Conservation (phyloP, 345 rosid species). For the Isatis tinctoria region DNA sequence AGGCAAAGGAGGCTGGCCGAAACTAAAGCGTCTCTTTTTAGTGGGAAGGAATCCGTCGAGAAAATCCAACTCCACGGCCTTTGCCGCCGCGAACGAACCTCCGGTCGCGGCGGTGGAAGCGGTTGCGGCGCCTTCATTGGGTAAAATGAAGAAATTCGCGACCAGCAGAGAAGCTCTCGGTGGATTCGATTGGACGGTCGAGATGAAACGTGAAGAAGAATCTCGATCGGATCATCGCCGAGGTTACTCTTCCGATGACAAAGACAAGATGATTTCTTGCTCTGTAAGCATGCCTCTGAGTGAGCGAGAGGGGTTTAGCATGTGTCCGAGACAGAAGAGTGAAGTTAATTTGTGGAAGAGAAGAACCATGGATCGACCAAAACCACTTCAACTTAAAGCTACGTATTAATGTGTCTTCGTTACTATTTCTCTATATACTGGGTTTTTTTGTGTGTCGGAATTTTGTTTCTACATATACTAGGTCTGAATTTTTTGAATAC, state of each 20-base stretch:
- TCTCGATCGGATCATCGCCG: neutral
- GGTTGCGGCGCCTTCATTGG: slow-evolving; percentile 23
- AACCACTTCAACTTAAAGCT: slow-evolving; percentile 49
- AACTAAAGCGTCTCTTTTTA: slow-evolving; percentile 43
- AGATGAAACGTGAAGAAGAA: slow-evolving; percentile 33
- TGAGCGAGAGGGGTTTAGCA: neutral
- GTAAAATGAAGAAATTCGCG: slow-evolving; percentile 66
- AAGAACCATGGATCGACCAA: slow-evolving; percentile 67
- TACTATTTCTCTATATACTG: neutral
- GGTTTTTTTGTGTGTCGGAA: neutral
- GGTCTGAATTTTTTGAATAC: neutral
- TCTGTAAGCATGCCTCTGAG: slow-evolving; percentile 6
- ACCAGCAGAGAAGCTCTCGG: slow-evolving; percentile 57
- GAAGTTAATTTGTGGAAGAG: slow-evolving; percentile 86
- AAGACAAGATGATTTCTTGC: neutral
- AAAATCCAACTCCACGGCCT: slow-evolving; percentile 29
- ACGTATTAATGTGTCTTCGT: neutral
- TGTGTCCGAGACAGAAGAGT: slow-evolving; percentile 21
- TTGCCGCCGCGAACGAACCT: neutral
- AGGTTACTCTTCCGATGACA: neutral
- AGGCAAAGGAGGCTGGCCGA: slow-evolving; percentile 23
- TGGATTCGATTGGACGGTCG: slow-evolving; percentile 60
- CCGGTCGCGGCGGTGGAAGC: slow-evolving; percentile 26
- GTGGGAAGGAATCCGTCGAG: slow-evolving; percentile 2
- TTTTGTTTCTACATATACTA: neutral